Conservation (phyloP, 148 eudicot species). For the Mesembryanthemum crystallinum region DNA sequence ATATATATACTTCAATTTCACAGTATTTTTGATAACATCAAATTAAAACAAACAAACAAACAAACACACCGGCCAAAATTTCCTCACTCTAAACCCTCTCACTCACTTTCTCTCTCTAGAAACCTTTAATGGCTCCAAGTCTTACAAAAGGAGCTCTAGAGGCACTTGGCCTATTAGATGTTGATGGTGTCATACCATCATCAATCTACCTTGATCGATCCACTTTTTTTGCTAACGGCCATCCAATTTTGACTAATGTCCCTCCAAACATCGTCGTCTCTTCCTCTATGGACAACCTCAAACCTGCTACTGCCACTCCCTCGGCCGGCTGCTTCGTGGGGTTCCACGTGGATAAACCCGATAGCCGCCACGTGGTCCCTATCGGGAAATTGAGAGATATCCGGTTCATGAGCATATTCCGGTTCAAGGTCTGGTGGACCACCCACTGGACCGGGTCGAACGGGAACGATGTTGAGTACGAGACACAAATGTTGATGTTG, state of each 20-base stretch:
- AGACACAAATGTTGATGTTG: constrained; percentile 74
- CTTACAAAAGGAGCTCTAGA: constrained; percentile 38
- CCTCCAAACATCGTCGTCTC: constrained; percentile 44
- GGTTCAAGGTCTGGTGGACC: constrained; percentile 99
- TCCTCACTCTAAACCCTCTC: background rate
- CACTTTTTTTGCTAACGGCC: constrained; percentile 51
- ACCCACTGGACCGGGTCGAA: constrained; percentile 82
- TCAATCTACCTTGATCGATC: constrained; percentile 39
- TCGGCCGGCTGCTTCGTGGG: constrained; percentile 49
- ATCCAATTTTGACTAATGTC: constrained; percentile 52
- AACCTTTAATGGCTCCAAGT: constrained; percentile 55
- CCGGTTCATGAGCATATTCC: constrained; percentile 72
- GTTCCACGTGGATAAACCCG: constrained; percentile 38
- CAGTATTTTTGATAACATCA: background rate
- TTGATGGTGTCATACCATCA: constrained; percentile 17
- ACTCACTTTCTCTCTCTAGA: background rate
- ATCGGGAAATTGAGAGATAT: constrained; percentile 64
- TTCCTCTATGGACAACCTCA: constrained; percentile 28
- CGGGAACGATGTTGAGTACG: constrained; percentile 69
- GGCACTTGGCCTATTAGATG: constrained; percentile 10
- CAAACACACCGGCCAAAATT: background rate
- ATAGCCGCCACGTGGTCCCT: constrained; percentile 53
- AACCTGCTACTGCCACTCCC: background rate
- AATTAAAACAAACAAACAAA: background rate
- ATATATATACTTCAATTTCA: background rate